Evolutionary conservation across 192 early-diverging fungal species (phyloP).

Genomic region (Podila minutissima): DNA sequence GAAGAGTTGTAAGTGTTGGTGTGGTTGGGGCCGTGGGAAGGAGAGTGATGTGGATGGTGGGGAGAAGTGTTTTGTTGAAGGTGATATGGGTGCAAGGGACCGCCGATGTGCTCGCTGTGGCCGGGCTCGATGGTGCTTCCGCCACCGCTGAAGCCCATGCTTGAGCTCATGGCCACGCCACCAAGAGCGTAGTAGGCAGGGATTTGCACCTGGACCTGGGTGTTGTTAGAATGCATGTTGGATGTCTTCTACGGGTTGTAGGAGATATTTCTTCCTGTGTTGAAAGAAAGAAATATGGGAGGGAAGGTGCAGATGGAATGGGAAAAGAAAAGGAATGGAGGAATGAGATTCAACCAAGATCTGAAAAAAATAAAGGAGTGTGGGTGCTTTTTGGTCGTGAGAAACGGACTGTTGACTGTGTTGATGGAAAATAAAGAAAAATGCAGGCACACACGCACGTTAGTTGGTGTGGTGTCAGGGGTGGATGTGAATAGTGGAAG

Average conservation of each 20-base stretch:
- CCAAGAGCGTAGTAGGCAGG: constrained; percentile 46
- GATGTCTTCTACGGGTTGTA: not conserved
- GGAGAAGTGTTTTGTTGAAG: not conserved
- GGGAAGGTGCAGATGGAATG: not conserved
- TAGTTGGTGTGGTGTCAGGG: no score
- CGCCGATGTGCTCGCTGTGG: not conserved
- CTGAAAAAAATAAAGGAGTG: not conserved
- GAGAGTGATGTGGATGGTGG: no score
- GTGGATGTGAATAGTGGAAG: no score
- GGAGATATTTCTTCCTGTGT: not conserved
- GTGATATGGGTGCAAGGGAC: not conserved
- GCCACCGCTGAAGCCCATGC: constrained; percentile 19
- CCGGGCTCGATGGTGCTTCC: constrained; percentile 4
- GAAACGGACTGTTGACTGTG: no score
- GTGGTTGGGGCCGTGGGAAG: no score
- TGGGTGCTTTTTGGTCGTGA: no score
- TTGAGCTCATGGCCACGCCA: constrained; percentile 28
- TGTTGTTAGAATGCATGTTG: constrained; percentile 43
- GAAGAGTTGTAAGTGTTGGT: no score
- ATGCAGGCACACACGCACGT: no score
- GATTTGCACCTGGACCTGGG: constrained; percentile 42
- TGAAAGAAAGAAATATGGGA: constrained; percentile 2
- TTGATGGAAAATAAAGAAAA: no score
- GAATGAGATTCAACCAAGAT: constrained; percentile 6
- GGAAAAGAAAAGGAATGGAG: not conserved